Evolutionary conservation across 192 early-diverging fungal species (phyloP), one percentile per base, ranked within the genome.

Genomic region (Umbelopsis sp.): DNA sequence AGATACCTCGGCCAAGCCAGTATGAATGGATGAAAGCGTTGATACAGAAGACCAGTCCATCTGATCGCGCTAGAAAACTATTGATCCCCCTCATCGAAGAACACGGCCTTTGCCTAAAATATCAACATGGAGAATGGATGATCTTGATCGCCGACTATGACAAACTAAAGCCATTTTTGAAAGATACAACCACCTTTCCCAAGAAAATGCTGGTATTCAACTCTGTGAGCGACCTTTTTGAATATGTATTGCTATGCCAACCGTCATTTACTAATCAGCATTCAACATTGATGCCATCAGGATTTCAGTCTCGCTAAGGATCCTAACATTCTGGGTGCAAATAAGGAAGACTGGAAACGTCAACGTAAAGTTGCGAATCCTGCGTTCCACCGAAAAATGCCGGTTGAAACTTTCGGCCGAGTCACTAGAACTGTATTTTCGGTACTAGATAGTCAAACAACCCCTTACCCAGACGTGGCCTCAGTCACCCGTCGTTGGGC

Each of bases 401-500:
- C 71, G 3, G 53, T 73, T 4, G 61, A 68, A 2, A 33, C 71
- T 16, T 78, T 78, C 37, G 73, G 69, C 13, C n/a, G 20, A 12
- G 33, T 74, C 1, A 66, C 46, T 4, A 18, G 35, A 13, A 51
- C 46, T 1, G 18, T 70, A 2, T 66, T 67, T n/a, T 21, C 6
- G 9, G 41, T 27, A 15, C 46, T 65, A 3, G 70, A 74, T 5
- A 50, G 27, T 15, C 27, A 10, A 61, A 0, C 6, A 35, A 8
- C 55, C 25, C 25, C 27, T 16, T 61, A 61, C 25, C 55, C 55
- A 12, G 55, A 61, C 30, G 21, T 61, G 2, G 55, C 55, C 16
- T 61, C 55, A 15, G 27, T 35, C 30, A 35, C 21, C 16, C 27
- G 55, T 15, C 49, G 85, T 13, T 74, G 81, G 47, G 81, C 88